Base-by-base conservation (phyloP, 1,284 basidiomycete species). In the Papiliotrema nemorosa region DNA sequence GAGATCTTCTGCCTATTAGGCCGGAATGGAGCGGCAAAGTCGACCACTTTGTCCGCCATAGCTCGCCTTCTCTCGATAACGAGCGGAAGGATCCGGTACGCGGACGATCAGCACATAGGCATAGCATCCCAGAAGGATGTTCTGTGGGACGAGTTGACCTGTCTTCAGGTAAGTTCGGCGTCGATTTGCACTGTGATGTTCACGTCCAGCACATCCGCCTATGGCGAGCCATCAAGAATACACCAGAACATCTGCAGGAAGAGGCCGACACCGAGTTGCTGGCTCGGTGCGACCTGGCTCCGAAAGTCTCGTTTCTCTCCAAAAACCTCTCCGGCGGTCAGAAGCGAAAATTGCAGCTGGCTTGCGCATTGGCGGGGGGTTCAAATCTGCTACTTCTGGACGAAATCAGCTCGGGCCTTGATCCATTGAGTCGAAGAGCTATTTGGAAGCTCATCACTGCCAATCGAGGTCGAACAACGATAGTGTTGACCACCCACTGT, bases 71-170 rank as follows among this genome's bases (percentile, higher is more conserved):
- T 82, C 12, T 79, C 80, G 3, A 79, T 78, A 25, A 83, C 81
- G 1, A 75, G 78, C 16, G 86, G 87, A 18, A 72, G 76, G 3
- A 78, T 88, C 16, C 75, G 77, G 1, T 89, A 87, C 61, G 83
- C 62, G 5, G 50, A 55, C 13, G 66, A 70, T 51, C 57, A 54
- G 43, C 55, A 52, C 41, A 71, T 89, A 16, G 87, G 87, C 6
- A 83, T 89, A 49, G 87, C 88, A 0, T 85, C 85, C 0, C 87
- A 90, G 72, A 87, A 86, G 74, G 88, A 89, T 58, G 86, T 90
- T 2, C 77, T 90, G 1, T 88, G 87, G 71, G 81, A 86, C 1
- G 86, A 89, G 54, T 76, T 90, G 22, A 81, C 83, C 1, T 87
- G 85, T 63, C 76, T 82, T 49, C 62, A 63, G 47, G 62, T 63